Base-by-base conservation (phyloP, 1,284 basidiomycete species). In the Ganoderma leucocontextum region DNA sequence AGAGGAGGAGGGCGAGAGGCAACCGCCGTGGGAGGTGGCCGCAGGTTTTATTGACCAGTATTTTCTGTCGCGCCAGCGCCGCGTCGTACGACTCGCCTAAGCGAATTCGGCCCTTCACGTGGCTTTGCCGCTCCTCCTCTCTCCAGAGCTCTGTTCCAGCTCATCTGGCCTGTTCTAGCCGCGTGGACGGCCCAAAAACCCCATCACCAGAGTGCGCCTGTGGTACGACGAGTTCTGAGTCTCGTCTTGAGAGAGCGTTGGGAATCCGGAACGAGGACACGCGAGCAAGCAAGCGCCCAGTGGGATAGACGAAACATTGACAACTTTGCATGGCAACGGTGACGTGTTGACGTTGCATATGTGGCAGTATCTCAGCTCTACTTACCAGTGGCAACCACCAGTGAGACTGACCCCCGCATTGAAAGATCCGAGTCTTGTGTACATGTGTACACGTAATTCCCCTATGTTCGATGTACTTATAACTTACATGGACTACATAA, bases 11-110 rank as follows among this genome's bases (percentile, higher is more conserved):
- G 66, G 44, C 38, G 65, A 53, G 69, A 70, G 65, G 65, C 55
- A 65, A 67, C 67, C 66, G 69, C 69, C 55, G 61, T 22, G 17
- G 59, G 25, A 38, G 41, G 55, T 19, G 44, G 17, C 52, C 35
- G 59, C 57, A 58, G 62, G 69, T 69, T 72, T 70, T 70, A 70
- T 63, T 44, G 42, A 15, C 19, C 22, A 15, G 33, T 59, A 71
- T 65, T 72, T 67, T 68, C 49, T 35, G 64, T 62, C 35, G 62
- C 53, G 36, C 55, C 52, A 66, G 60, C 49, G 58, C 53, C 61
- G 68, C 57, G 68, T 72, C 71, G 71, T 72, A 72, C 71, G 71
- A 72, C 70, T 67, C 71, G 63, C 42, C 53, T 69, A 69, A 22
- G 62, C n/a, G 60, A 47, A 44, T 33, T 65, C 25, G 47, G 38